Percentiles rank a stretch among this genome's conserved stretches.
Evolutionary conservation across 2,329 filamentous ascomycete species (phyloP).

Genomic region (Paecilomyces niveus): DNA sequence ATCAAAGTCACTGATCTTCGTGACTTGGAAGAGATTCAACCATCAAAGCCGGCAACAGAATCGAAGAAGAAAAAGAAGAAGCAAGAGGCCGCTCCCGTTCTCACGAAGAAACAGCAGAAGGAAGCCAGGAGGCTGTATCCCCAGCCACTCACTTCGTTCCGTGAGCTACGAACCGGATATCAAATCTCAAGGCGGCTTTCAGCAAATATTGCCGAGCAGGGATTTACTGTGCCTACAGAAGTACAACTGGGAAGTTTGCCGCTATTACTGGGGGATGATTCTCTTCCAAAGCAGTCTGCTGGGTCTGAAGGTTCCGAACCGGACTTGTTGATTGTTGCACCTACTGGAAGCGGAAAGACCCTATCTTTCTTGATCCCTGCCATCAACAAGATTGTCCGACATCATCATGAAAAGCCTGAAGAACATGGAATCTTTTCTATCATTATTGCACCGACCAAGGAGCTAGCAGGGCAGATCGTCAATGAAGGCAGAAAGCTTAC

Average conservation of each 20-base stretch:
- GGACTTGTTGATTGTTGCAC: slow-evolving; percentile 81
- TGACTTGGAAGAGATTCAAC: slow-evolving; percentile 33
- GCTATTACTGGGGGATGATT: slow-evolving; percentile 54
- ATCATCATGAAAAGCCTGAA: slow-evolving; percentile 43
- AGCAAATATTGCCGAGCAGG: slow-evolving; percentile 75
- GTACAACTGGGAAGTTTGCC: slow-evolving; percentile 86
- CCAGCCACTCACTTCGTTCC: slow-evolving; percentile 71
- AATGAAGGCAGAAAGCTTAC: slow-evolving; percentile 77
- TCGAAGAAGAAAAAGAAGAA: slow-evolving; percentile 50
- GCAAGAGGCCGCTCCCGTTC: slow-evolving; percentile 37
- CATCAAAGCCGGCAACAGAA: slow-evolving; percentile 21
- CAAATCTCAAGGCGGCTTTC: slow-evolving; percentile 66
- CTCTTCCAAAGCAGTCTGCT: slow-evolving; percentile 34
- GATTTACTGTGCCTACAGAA: slow-evolving; percentile 82
- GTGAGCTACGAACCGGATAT: slow-evolving; percentile 63
- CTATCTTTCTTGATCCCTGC: slow-evolving; percentile 85
- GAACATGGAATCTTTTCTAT: slow-evolving; percentile 59
- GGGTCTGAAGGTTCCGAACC: slow-evolving; percentile 37
- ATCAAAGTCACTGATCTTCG: slow-evolving; percentile 77
- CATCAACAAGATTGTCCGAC: slow-evolving; percentile 64
- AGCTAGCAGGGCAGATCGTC: slow-evolving; percentile 74
- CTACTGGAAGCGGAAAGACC: slow-evolving; percentile 95
- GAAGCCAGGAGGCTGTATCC: slow-evolving; percentile 59
- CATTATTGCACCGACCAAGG: slow-evolving; percentile 71
- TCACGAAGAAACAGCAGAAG: slow-evolving; percentile 44